Base-by-base conservation (phyloP, 164 flowering plant genomes). In the Malania oleifera region DNA sequence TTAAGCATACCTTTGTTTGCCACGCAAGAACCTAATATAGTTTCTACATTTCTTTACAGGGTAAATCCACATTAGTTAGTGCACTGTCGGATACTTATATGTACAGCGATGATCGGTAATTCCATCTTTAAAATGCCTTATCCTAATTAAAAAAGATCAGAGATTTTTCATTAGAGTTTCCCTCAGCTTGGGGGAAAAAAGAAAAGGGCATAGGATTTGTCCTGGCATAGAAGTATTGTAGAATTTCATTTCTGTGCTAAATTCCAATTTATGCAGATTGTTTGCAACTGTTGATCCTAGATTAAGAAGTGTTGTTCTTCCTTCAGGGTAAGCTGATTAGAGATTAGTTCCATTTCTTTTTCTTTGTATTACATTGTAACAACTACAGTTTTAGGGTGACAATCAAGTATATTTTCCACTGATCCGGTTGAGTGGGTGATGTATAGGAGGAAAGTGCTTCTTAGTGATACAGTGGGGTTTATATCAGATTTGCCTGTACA, bases 281-380 rank as follows among this genome's bases (percentile, higher is more conserved):
- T 93, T 93, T 81, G 99, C 99, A 31, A 90, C 99, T 2, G 90
- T 93, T 57, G 99, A 93, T 79, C 87, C 96, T 57, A 82, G 78
- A 65, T 27, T 86, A 43, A 79, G 90, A 70, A 80, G 85, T 70
- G 95, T 83, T 27, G 15, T 77, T 54, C 97, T 93, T 71, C 99
- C 99, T 60, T 90, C 99, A 26, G 97, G 99, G 99, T 93, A 82
- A 70, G 65, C 1, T 59, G 60, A 50, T 34, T 22, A 3, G 48
- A 5, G 18, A 17, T 18, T 47, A 44, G 15, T 40, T 4, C 34
- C 7, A 37, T 5, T 19, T 45, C 35, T 13, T 28, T 31, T 39
- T 41, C 43, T 7, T 17, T 62, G 27, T 40, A 10, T 5, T 43
- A 12, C 34, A 39, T 31, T 62, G 43, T 15, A n/a, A 22, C 7